Evolutionary conservation across 306 rosid species (phyloP).

Genomic region (Cercis canadensis): DNA sequence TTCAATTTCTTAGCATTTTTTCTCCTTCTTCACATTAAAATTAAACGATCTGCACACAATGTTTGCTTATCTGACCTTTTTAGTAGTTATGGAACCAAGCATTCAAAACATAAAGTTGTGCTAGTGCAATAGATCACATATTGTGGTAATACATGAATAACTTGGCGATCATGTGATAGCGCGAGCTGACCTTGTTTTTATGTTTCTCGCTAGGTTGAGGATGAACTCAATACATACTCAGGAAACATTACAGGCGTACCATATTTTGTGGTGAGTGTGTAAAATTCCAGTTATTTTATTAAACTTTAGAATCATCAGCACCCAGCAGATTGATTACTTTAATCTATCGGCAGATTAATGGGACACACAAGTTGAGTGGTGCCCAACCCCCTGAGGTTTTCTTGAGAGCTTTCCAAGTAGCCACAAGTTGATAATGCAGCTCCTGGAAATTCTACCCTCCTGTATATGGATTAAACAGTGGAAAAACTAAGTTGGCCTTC

Average conservation of each 20-base stretch:
- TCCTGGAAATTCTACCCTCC: too few relatives aligned
- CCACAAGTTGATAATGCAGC: conserved; percentile 29
- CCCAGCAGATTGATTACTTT: conserved; percentile 12
- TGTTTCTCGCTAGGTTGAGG: conserved; percentile 62
- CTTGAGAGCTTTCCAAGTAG: conserved; percentile 68
- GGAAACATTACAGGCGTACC: conserved; percentile 73
- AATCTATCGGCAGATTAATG: conserved; percentile 69
- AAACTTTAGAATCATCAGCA: neutral
- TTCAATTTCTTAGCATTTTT: conserved; percentile 3
- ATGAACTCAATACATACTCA: conserved; percentile 66
- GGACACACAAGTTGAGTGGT: conserved; percentile 66
- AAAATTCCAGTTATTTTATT: neutral
- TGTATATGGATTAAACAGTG: neutral
- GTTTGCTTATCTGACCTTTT: too few relatives aligned
- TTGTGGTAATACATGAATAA: too few relatives aligned
- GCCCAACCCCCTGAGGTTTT: conserved; percentile 82
- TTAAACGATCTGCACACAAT: neutral
- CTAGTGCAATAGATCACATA: too few relatives aligned
- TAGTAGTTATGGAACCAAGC: neutral
- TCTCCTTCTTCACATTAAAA: neutral
- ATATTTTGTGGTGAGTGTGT: conserved; percentile 64
- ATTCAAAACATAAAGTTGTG: neutral
- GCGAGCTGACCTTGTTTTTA: conserved; percentile 30
- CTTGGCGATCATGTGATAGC: too few relatives aligned
- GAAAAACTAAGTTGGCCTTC: conserved; percentile 24